Percentiles rank a stretch among this genome's conserved stretches.
Evolutionary conservation across 257 asterid genomes (phyloP).

Genomic region (Oldenlandia corymbosa): DNA sequence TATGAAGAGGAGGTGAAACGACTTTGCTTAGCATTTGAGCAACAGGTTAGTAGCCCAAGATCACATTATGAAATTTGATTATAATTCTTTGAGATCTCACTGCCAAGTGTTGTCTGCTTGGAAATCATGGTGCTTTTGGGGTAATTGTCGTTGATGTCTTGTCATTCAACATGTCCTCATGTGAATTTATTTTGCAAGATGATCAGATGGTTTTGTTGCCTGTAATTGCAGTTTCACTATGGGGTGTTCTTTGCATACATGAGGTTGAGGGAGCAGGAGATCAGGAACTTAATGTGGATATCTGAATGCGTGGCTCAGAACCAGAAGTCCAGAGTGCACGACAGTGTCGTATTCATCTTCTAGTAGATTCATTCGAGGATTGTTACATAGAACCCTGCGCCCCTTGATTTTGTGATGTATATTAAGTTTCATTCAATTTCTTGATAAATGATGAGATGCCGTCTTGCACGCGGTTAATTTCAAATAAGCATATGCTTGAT

Average conservation of each 20-base stretch:
- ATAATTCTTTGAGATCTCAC: neutral
- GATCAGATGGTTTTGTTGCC: neutral
- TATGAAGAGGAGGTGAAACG: conserved; percentile 95
- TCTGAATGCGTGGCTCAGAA: conserved; percentile 95
- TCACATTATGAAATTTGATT: conserved; percentile 7
- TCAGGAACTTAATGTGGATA: conserved; percentile 96
- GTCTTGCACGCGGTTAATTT: conserved; percentile 1
- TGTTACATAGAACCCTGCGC: neutral
- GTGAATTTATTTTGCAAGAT: neutral
- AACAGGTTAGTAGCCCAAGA: conserved; percentile 58
- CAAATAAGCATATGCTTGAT: conserved; percentile 7
- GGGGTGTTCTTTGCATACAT: conserved; percentile 87
- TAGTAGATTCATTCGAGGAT: conserved; percentile 16
- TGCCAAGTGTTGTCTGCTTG: neutral
- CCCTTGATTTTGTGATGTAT: neutral
- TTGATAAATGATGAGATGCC: neutral
- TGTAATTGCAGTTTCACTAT: conserved; percentile 69
- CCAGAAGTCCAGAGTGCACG: conserved; percentile 92
- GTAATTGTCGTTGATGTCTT: no score
- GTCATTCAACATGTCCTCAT: neutral
- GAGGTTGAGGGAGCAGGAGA: conserved; percentile 93
- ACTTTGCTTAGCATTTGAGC: conserved; percentile 88
- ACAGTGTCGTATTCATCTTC: conserved; percentile 85
- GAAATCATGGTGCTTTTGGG: no score
- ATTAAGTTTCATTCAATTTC: neutral